Conservation (phyloP, 768 basidiomycete genomes). For the Suillus brevipes region DNA sequence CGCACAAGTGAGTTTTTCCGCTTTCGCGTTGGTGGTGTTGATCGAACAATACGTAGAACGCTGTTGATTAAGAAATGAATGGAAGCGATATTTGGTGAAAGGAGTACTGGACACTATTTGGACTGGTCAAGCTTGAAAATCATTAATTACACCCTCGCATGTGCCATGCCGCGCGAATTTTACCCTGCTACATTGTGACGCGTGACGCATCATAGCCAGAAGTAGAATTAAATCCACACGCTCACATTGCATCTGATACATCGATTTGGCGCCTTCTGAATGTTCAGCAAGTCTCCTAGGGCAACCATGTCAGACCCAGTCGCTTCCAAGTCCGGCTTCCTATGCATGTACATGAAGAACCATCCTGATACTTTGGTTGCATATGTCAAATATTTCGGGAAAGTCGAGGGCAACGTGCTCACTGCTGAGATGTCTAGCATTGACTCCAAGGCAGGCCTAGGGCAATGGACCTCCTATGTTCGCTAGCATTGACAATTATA, state of each 20-base stretch:
- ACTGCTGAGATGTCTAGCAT: constrained; percentile 72
- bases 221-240: too few species aligned
- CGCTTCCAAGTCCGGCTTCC: constrained; percentile 46
- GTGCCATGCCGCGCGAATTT: too few species aligned
- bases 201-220: too few species aligned
- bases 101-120: not conserved
- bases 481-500: not conserved
- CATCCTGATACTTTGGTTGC: constrained; percentile 78
- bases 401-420: constrained; percentile 52
- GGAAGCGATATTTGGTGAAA: not conserved
- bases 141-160: too few species aligned
- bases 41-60: not conserved
- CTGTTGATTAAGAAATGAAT: not conserved
- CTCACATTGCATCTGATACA: too few species aligned
- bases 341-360: constrained; percentile 65
- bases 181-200: too few species aligned
- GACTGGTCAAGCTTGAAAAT: too few species aligned
- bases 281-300: not conserved
- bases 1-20: not conserved
- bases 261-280: too few species aligned
- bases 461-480: not conserved
- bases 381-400: constrained; percentile 44
- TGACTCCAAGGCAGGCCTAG: constrained; percentile 53
- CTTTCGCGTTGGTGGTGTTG: not conserved
- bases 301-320: constrained; percentile 65